Evolutionary conservation across 352 stramenopile species (phyloP), one percentile per base, ranked within the genome.

Genomic region (Phytopythium mirpurense): DNA sequence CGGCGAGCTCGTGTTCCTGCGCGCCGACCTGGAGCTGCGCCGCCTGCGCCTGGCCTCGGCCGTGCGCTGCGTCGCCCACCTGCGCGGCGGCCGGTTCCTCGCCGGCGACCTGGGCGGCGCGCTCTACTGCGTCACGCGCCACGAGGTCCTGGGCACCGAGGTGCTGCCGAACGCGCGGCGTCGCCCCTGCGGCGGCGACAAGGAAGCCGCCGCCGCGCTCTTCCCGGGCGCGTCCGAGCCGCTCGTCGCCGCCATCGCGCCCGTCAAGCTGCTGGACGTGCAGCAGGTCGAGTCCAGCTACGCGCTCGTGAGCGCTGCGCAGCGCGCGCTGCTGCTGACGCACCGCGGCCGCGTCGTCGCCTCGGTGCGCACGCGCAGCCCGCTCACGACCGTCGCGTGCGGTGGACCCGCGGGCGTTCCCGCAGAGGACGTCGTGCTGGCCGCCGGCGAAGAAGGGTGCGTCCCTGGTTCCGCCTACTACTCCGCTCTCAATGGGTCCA

Each of bases 281-380:
- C 72, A 86, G 58, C 64, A 67, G 18, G 83, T 74, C 48, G 63
- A 74, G 31, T 80, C 75, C 35, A 71, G 67, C 26, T 86, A 86
- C 43, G 53, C 70, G 45, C 51, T 86, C 16, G 59, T 82, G 19
- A 67, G 65, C 38, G 74, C 66, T 10, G 68, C 61, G 0, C 63
- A 80, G 41, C 67, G 75, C n/a, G 60, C 78, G 36, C 59, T 86
- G 54, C 41, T 80, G 15, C 51, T 83, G 43, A 76, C 68, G 15
- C 68, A 82, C 59, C 45, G 57, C 7, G 72, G 72, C 19, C 54
- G 68, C 18, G 54, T 63, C 1, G 73, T 72, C 53, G 57, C 59
- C 4, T 26, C 34, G 5, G 63, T 86, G 23, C 56, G 60, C 0
- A 70, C 63, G 2, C 42, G 46, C 5, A 64, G 70, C 4, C 63